Evolutionary conservation across 225 moss, liverwort and hornwort genomes (phyloP).

Genomic region (Ulota crispa): DNA sequence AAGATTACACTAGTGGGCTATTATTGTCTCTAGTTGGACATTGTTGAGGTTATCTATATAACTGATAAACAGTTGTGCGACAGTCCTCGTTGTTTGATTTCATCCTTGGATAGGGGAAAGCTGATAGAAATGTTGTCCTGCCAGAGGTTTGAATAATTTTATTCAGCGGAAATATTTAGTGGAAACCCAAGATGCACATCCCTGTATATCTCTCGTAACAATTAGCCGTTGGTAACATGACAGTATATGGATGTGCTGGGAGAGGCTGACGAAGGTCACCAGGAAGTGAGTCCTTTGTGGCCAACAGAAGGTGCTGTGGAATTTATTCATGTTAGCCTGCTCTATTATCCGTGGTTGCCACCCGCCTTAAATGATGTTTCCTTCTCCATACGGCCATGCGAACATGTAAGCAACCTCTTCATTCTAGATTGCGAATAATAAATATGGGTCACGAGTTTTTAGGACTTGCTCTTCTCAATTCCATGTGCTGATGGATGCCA

Average conservation of each 20-base stretch:
- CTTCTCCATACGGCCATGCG: constrained; percentile 67
- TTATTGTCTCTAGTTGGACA: neutral
- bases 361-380: constrained; percentile 79
- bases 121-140: neutral
- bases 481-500: neutral
- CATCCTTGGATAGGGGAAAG: neutral
- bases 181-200: neutral
- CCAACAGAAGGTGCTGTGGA: constrained; percentile 67
- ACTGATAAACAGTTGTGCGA: neutral
- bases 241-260: constrained; percentile 82
- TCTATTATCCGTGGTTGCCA: constrained; percentile 70
- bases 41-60: neutral
- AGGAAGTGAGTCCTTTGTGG: constrained; percentile 63
- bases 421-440: constrained; percentile 4
- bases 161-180: neutral
- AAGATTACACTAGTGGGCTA: neutral
- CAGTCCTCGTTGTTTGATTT: neutral
- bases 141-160: neutral
- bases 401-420: constrained; percentile 59
- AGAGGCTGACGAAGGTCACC: constrained; percentile 57
- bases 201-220: constrained; percentile 12
- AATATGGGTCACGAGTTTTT: neutral
- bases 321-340: constrained; percentile 67
- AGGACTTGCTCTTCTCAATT: constrained; percentile 3
- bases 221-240: constrained; percentile 16